A percentile compares a stretch with the other conserved stretches of the same genome.
Conservation (phyloP, 768 basidiomycete species). For the Antrodiella citrinella region DNA sequence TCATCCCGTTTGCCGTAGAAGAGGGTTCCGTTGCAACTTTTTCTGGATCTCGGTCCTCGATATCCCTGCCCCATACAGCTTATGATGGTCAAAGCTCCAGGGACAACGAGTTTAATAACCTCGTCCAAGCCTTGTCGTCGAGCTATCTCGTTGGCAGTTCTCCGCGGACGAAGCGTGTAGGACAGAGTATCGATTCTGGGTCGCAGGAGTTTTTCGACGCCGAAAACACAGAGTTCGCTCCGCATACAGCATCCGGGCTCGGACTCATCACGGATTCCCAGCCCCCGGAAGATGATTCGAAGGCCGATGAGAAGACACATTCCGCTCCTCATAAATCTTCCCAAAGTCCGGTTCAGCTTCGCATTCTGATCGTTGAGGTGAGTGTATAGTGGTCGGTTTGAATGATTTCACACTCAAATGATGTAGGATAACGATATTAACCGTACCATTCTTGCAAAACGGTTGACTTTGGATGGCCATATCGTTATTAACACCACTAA, state of each 20-base stretch:
- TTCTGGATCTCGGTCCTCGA: background rate
- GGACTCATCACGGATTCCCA: background rate
- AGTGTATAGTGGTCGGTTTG: slow-evolving; percentile 9
- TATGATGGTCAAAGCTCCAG: background rate
- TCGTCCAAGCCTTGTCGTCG: slow-evolving; percentile 41
- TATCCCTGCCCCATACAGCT: background rate
- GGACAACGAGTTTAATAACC: slow-evolving; percentile 14
- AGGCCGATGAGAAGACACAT: background rate
- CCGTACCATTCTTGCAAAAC: slow-evolving; percentile 58
- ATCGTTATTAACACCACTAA: slow-evolving; percentile 58
- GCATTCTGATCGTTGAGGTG: slow-evolving; percentile 66
- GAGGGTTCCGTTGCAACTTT: background rate
- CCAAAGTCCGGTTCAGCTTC: slow-evolving; percentile 19
- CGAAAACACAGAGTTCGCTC: background rate
- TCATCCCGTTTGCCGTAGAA: slow-evolving; percentile 46
- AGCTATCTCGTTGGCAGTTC: slow-evolving; percentile 22
- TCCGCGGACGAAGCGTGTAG: background rate
- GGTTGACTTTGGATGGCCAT: slow-evolving; percentile 59
- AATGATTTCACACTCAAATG: slow-evolving; percentile 4
- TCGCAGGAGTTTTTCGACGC: background rate
- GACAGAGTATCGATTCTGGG: background rate
- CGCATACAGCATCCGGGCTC: background rate
- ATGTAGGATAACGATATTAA: slow-evolving; percentile 70
- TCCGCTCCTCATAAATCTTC: background rate
- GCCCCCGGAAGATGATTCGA: too few relatives aligned